Conservation (phyloP, 2,329 filamentous ascomycete genomes). For the Sporothrix phasma region DNA sequence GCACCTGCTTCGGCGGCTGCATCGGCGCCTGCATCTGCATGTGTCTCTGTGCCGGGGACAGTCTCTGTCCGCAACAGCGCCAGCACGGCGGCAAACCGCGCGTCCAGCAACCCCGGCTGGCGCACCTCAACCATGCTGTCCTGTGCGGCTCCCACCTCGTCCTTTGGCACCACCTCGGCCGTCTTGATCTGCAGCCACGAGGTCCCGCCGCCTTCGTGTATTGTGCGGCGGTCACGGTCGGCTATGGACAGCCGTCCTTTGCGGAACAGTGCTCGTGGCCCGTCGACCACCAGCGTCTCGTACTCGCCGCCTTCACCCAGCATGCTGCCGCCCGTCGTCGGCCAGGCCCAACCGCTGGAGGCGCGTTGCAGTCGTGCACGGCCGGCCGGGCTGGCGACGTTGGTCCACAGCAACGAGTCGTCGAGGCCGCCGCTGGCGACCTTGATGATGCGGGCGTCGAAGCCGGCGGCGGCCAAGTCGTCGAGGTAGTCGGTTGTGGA, state of each 20-base stretch:
- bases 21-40: no score
- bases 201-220: conserved; percentile 65
- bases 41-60: no score
- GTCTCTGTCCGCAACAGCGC: conserved; percentile 23
- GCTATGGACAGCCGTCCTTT: conserved; percentile 48
- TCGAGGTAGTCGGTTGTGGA: conserved; percentile 36
- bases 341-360: conserved; percentile 55
- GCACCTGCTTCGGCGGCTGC: no score
- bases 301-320: conserved; percentile 94
- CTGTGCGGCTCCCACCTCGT: conserved; percentile 7
- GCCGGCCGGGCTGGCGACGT: conserved; percentile 53
- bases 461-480: conserved; percentile 68
- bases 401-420: conserved; percentile 67
- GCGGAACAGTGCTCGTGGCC: conserved; percentile 62
- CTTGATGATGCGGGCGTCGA: conserved; percentile 90
- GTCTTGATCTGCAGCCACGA: conserved; percentile 57
- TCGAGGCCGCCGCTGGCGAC: conserved; percentile 85
- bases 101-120: conserved; percentile 58
- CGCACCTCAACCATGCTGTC: conserved; percentile 29
- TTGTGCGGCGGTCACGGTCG: conserved; percentile 40
- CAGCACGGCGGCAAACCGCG: conserved; percentile 40
- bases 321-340: conserved; percentile 42
- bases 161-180: conserved; percentile 43
- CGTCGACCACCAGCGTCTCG: conserved; percentile 81
- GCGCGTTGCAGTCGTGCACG: conserved; percentile 40